A percentile compares a stretch with the other conserved stretches of the same genome.
phyloP scores from a whole-genome alignment of 768 basidiomycete genomes.

The Mycena crocata region DNA sequence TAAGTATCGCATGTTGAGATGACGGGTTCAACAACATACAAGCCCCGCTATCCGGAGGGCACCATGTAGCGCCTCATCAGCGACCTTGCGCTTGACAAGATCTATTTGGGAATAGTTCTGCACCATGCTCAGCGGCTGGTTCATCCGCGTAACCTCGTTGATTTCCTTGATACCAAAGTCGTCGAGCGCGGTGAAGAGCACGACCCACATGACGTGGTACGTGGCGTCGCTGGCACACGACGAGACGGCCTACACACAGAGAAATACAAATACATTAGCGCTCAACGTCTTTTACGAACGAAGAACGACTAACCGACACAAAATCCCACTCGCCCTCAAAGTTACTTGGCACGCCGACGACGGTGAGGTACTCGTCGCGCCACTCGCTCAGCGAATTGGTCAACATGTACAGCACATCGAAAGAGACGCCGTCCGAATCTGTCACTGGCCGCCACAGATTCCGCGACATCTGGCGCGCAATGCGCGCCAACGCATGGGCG shows the following conservation, averaged over 20 bases:
- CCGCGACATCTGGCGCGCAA: slow-evolving; percentile 84
- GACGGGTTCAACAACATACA: slow-evolving; percentile 54
- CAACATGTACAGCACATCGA: slow-evolving; percentile 69
- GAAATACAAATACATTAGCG: neutral
- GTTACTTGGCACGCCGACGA: slow-evolving; percentile 88
- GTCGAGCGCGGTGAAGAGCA: slow-evolving; percentile 82
- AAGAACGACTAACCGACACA: slow-evolving; percentile 60
- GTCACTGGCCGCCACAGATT: slow-evolving; percentile 85
- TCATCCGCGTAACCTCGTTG: slow-evolving; percentile 58
- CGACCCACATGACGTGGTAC: slow-evolving; percentile 94
- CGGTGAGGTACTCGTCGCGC: slow-evolving; percentile 79
- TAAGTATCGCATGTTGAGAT: slow-evolving; percentile 12
- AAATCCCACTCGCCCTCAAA: slow-evolving; percentile 93
- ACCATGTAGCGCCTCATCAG: slow-evolving; percentile 86
- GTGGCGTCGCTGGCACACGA: slow-evolving; percentile 87
- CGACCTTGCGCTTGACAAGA: slow-evolving; percentile 72
- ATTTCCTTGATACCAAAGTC: slow-evolving; percentile 87
- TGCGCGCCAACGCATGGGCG: slow-evolving; percentile 84
- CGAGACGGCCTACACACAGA: slow-evolving; percentile 56
- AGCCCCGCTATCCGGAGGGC: slow-evolving; percentile 91
- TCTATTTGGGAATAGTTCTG: slow-evolving; percentile 66
- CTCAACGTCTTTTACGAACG: neutral
- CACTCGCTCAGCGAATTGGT: slow-evolving; percentile 72
- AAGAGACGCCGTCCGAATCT: slow-evolving; percentile 81
- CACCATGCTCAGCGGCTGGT: slow-evolving; percentile 45